A percentile compares a stretch with the other conserved stretches of the same genome.
Conservation (phyloP, 306 rosid species). For the Rosa rugosa region DNA sequence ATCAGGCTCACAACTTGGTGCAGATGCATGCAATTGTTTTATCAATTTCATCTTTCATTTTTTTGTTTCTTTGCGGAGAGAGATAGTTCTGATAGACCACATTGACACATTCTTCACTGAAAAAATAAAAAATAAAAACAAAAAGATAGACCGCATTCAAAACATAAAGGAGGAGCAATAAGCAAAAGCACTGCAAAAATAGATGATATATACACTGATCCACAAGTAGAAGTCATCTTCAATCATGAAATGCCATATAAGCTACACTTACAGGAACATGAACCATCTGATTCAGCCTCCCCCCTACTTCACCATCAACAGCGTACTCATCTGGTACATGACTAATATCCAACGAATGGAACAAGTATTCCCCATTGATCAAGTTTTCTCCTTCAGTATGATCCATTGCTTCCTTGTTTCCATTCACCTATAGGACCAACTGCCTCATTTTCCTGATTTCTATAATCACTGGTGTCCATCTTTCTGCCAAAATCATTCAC, state of each 20-base stretch:
- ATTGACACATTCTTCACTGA: background rate
- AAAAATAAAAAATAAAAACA: too few species aligned
- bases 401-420: slow-evolving; percentile 6
- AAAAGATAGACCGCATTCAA: background rate
- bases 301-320: slow-evolving; percentile 89
- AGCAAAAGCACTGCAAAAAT: background rate
- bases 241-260: background rate
- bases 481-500: slow-evolving; percentile 27
- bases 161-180: background rate
- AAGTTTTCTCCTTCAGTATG: slow-evolving; percentile 37
- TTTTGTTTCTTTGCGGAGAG: background rate
- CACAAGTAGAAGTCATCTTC: slow-evolving; percentile 1
- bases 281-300: slow-evolving; percentile 78
- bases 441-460: slow-evolving; percentile 19
- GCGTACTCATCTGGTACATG: slow-evolving; percentile 48
- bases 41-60: background rate
- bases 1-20: background rate
- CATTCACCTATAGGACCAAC: slow-evolving; percentile 29
- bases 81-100: background rate
- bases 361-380: slow-evolving; percentile 36
- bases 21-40: background rate
- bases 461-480: slow-evolving; percentile 28
- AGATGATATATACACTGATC: too few species aligned
- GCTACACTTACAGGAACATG: slow-evolving; percentile 73
- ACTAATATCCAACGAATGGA: slow-evolving; percentile 52